phyloP scores from a whole-genome alignment of 257 asterid species.

The Oldenlandia corymbosa region DNA sequence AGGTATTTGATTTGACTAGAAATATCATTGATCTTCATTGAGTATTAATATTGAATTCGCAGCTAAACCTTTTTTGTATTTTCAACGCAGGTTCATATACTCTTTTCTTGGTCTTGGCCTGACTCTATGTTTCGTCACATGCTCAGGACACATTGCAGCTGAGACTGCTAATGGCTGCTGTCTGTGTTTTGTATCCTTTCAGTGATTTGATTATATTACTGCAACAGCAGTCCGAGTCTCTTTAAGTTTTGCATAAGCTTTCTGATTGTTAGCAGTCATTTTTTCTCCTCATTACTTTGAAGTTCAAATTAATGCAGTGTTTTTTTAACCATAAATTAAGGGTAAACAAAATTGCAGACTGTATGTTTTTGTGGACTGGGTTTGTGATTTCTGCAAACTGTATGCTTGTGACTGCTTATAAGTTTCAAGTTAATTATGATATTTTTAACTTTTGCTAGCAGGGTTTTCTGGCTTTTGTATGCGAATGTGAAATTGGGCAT shows the following conservation, averaged over 20 bases:
- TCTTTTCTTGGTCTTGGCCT: slow-evolving; percentile 26
- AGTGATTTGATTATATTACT: background rate
- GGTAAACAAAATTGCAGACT: background rate
- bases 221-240: background rate
- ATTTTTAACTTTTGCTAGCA: too few species aligned
- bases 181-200: slow-evolving; percentile 28
- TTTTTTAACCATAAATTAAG: background rate
- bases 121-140: slow-evolving; percentile 24
- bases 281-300: background rate
- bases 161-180: slow-evolving; percentile 33
- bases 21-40: background rate
- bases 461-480: background rate
- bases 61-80: background rate
- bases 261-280: background rate
- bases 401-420: background rate
- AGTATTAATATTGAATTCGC: background rate
- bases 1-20: background rate
- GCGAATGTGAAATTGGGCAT: background rate
- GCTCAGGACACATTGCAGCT: slow-evolving; percentile 38
- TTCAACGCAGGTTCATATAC: slow-evolving; percentile 30
- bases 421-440: too few species aligned
- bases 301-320: background rate
- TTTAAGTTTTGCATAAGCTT: background rate
- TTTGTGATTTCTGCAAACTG: background rate
- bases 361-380: background rate